These are phyloP conservation scores for Skeletonema marinoi DNA, from an alignment of 108 stramenopile genomes.

Conservation along the genomic window DNA sequence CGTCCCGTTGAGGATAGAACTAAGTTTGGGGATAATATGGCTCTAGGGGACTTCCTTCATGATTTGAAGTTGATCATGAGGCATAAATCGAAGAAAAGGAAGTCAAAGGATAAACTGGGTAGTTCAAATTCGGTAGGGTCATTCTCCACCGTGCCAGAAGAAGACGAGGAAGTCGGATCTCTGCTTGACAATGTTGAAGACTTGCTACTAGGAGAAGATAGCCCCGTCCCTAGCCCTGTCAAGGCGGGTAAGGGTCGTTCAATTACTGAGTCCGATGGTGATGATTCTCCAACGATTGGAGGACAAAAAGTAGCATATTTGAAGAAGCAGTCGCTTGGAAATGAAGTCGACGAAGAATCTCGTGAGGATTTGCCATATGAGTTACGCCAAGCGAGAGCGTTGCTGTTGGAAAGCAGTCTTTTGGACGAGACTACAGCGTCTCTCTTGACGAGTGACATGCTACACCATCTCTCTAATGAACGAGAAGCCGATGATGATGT, in stretches of 20 bases:
- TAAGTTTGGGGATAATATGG: constrained; percentile 86
- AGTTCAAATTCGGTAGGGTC: constrained; percentile 23
- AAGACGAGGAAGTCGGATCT: constrained; percentile 42
- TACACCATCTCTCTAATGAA: constrained; percentile 28
- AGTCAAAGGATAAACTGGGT: constrained; percentile 1
- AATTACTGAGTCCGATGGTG: background rate
- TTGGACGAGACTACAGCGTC: constrained; percentile 43
- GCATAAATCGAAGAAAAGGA: constrained; percentile 20
- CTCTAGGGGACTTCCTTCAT: constrained; percentile 82
- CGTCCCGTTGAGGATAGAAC: constrained; percentile 53
- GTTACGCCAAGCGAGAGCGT: constrained; percentile 36
- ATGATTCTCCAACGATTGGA: background rate
- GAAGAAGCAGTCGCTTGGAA: background rate
- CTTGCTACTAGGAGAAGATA: constrained; percentile 13
- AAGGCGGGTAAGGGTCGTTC: background rate
- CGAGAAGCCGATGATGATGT: background rate
- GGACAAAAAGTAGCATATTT: background rate
- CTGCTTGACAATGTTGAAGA: constrained; percentile 31
- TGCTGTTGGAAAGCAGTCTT: constrained; percentile 35
- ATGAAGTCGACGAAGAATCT: background rate
- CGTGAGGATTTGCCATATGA: constrained; percentile 29
- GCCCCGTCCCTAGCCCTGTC: background rate
- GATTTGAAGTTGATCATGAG: constrained; percentile 79
- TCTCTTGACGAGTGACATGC: constrained; percentile 40
- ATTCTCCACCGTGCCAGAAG: constrained; percentile 40